These are phyloP conservation scores for Raphanus raphanistrum DNA, from an alignment of 345 rosid species.

Conservation along the genomic window DNA sequence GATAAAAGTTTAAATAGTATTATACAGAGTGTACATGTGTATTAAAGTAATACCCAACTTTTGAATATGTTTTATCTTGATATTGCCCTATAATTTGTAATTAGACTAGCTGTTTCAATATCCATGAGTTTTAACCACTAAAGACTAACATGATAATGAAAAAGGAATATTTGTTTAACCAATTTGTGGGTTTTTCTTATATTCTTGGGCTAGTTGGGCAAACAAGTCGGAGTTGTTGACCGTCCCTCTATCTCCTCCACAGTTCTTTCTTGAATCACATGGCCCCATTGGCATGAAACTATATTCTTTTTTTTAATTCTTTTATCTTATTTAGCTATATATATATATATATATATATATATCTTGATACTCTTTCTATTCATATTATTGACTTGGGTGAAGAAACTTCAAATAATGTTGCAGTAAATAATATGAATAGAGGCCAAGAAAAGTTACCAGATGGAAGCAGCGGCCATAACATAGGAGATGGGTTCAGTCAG, in stretches of 20 bases:
- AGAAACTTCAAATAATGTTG: not conserved
- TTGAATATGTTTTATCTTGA: not conserved
- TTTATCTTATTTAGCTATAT: not conserved
- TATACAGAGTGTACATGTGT: not conserved
- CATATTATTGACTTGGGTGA: not conserved
- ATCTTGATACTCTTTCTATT: not conserved
- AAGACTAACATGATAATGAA: not conserved
- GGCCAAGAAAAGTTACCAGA: not conserved
- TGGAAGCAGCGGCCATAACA: slow-evolving; percentile 7
- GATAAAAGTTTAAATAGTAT: not conserved
- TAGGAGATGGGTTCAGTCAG: slow-evolving; percentile 12
- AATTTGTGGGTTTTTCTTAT: not conserved
- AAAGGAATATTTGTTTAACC: not conserved
- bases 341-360: too few species aligned
- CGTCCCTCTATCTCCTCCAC: slow-evolving; percentile 45
- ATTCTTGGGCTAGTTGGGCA: slow-evolving; percentile 46
- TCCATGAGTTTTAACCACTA: slow-evolving; percentile 12
- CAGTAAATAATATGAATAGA: not conserved
- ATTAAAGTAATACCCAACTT: not conserved
- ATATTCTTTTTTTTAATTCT: not conserved
- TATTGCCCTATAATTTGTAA: not conserved
- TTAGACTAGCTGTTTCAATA: slow-evolving; percentile 5
- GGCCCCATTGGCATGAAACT: not conserved
- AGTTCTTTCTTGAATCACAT: slow-evolving; percentile 19
- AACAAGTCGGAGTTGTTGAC: slow-evolving; percentile 83